These are phyloP conservation scores for Sporothrix pallida DNA, from an alignment of 2,329 filamentous ascomycete species.

Conservation along the genomic window DNA sequence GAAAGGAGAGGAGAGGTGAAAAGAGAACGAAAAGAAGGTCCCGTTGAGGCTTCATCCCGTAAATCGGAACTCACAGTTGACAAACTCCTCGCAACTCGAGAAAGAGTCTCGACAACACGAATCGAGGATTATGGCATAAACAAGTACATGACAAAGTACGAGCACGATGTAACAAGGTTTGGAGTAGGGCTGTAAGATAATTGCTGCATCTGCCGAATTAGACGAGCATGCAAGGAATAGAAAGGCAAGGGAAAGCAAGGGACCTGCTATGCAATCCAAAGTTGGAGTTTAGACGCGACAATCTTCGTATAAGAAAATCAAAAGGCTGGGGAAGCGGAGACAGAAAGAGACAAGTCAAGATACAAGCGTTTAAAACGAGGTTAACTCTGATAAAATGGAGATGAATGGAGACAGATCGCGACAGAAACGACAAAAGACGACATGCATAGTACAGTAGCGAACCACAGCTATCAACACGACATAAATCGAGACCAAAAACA, in stretches of 20 bases:
- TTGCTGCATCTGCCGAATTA: neutral
- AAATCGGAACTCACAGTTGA: neutral
- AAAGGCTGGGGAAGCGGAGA: slow-evolving; percentile 28
- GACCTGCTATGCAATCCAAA: neutral
- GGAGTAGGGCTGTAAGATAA: slow-evolving; percentile 4
- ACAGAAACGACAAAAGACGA: neutral
- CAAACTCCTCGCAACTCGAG: neutral
- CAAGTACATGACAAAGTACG: neutral
- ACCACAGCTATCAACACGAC: neutral
- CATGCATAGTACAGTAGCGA: neutral
- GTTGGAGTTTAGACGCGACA: neutral
- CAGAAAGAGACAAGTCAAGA: neutral
- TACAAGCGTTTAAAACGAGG: too few relatives aligned
- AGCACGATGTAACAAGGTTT: neutral
- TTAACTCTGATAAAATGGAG: too few relatives aligned
- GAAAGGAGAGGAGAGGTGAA: neutral
- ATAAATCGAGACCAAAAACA: neutral
- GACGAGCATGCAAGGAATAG: neutral
- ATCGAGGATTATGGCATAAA: slow-evolving; percentile 8
- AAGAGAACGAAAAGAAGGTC: neutral
- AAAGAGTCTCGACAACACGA: slow-evolving; percentile 3
- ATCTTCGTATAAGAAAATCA: slow-evolving; percentile 27
- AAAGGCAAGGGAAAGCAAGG: neutral
- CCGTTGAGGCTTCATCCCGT: neutral
- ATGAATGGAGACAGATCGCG: too few relatives aligned